A percentile compares a stretch with the other conserved stretches of the same genome.
phyloP scores from a whole-genome alignment of 2,329 filamentous ascomycete genomes.

The Sporothrix protearum region DNA sequence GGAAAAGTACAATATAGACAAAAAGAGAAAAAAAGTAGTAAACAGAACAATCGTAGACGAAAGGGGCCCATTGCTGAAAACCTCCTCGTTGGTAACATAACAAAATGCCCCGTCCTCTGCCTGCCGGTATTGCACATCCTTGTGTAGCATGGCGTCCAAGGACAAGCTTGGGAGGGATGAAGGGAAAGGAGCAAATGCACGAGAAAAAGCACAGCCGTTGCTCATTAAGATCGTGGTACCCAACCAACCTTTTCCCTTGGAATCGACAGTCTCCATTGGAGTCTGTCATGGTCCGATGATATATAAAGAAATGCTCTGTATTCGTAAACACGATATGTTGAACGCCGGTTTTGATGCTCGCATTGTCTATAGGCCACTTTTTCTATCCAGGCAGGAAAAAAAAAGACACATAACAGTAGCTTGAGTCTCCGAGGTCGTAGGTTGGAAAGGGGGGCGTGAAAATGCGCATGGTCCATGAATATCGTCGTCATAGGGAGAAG shows the following conservation, averaged over 20 bases:
- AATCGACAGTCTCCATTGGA: neutral
- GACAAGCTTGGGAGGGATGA: neutral
- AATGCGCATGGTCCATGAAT: neutral
- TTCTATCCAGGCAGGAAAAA: neutral
- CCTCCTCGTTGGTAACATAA: neutral
- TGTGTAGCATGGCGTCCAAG: neutral
- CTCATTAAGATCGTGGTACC: conserved; percentile 14
- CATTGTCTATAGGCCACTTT: neutral
- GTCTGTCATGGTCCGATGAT: neutral
- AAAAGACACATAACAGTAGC: neutral
- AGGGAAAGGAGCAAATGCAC: neutral
- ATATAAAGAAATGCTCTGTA: neutral
- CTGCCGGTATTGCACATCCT: neutral
- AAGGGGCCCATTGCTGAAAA: neutral
- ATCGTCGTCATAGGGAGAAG: neutral
- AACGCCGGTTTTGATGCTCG: neutral
- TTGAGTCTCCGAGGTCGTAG: neutral
- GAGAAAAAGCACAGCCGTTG: neutral
- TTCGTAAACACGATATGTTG: neutral
- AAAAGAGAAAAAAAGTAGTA: neutral
- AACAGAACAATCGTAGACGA: neutral
- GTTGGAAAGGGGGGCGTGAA: neutral
- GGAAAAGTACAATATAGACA: neutral
- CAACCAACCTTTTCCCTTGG: neutral
- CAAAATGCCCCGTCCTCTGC: neutral